These are phyloP conservation scores for Candida ulmi DNA, from an alignment of 805 yeast genomes.

Conservation along the genomic window DNA sequence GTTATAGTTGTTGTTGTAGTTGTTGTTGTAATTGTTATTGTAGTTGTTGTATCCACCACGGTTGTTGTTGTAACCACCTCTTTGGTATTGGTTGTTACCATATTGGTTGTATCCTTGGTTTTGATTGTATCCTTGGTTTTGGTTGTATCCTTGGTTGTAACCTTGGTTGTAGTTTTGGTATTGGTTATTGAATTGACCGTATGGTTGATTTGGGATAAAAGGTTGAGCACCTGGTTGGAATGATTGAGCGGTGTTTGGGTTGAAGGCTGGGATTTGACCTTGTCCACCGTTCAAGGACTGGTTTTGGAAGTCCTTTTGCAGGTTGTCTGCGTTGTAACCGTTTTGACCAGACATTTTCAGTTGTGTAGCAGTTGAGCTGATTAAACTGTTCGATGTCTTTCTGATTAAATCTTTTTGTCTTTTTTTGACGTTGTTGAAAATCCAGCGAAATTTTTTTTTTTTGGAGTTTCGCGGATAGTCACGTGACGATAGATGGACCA, in stretches of 20 bases:
- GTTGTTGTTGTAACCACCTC: conserved; percentile 25
- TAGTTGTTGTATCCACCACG: conserved; percentile 21
- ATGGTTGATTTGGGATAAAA: conserved; percentile 33
- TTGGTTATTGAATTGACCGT: conserved; percentile 24
- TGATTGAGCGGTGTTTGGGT: conserved; percentile 44
- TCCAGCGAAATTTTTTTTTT: too few relatives aligned
- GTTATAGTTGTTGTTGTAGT: conserved; percentile 4
- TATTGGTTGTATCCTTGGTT: conserved; percentile 12
- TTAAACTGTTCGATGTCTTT: too few relatives aligned
- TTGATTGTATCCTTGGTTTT: conserved; percentile 5
- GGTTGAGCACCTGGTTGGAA: conserved; percentile 41
- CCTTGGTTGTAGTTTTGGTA: conserved; percentile 25
- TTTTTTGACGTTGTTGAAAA: too few relatives aligned
- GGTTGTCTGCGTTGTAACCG: conserved; percentile 18
- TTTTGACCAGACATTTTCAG: conserved; percentile 18
- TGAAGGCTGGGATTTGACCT: conserved; percentile 33
- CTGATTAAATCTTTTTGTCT: too few relatives aligned
- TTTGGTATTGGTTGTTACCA: conserved; percentile 13
- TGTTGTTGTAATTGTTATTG: conserved; percentile 21
- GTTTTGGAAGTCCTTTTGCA: conserved; percentile 26
- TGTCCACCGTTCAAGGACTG: conserved; percentile 24
- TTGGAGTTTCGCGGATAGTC: too few relatives aligned
- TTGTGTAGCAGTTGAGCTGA: too few relatives aligned
- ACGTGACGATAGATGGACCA: too few relatives aligned
- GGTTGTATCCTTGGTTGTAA: conserved; percentile 19